phyloP scores from a whole-genome alignment of 257 asterid species.

The Solanum chiquidenum region DNA sequence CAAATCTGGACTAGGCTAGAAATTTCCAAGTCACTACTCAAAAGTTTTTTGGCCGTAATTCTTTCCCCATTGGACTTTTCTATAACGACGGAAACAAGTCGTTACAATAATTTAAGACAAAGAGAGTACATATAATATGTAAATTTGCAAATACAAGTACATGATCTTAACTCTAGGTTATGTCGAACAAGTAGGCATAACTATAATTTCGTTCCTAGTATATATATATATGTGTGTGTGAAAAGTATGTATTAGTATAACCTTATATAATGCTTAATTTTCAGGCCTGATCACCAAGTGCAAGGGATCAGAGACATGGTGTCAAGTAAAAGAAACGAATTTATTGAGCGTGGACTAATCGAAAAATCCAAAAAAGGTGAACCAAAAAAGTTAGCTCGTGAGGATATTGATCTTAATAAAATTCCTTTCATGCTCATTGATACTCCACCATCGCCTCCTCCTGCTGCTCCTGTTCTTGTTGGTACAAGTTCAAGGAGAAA shows the following conservation, averaged over 20 bases:
- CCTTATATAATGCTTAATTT: background rate
- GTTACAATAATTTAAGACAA: too few species aligned
- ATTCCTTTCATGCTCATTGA: background rate
- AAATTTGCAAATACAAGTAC: background rate
- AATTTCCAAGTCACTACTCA: too few species aligned
- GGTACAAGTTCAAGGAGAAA: background rate
- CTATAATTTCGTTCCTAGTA: background rate
- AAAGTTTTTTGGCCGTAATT: too few species aligned
- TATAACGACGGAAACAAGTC: too few species aligned
- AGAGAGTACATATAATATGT: background rate
- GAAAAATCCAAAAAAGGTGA: background rate
- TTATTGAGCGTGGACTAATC: background rate
- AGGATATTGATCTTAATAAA: background rate
- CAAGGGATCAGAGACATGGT: background rate
- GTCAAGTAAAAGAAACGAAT: background rate
- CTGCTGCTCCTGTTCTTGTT: background rate
- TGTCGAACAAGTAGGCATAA: too few species aligned
- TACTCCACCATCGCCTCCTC: background rate
- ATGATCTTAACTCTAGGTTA: background rate
- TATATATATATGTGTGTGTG: background rate
- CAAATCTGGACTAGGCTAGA: too few species aligned
- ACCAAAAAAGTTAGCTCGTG: background rate
- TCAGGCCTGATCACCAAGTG: conserved; percentile 6
- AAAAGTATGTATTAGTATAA: background rate
- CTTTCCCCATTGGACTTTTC: too few species aligned